Conservation (phyloP, 768 basidiomycete genomes). For the Russula vinacea region DNA sequence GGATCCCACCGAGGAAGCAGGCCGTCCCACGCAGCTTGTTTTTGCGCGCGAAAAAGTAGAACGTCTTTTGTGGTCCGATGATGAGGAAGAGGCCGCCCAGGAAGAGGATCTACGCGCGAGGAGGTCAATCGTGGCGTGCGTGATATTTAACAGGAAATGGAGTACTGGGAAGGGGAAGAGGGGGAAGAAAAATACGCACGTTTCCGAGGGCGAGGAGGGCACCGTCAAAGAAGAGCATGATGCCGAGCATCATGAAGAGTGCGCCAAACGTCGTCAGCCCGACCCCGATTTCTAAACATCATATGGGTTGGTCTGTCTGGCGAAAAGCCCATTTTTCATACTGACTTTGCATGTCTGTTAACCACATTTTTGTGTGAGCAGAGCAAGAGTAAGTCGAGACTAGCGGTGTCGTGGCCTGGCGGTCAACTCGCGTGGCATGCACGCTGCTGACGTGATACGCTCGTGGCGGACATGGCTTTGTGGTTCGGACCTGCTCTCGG, state of each 20-base stretch:
- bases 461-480: no score
- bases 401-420: not conserved
- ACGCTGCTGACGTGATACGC: not conserved
- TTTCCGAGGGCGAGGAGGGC: conserved; percentile 96
- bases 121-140: not conserved
- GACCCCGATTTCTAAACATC: conserved; percentile 81
- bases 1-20: conserved; percentile 86
- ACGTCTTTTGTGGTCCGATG: conserved; percentile 95
- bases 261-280: conserved; percentile 94
- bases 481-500: no score
- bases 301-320: not conserved
- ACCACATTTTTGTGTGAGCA: conserved; percentile 46
- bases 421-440: not conserved
- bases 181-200: conserved; percentile 45
- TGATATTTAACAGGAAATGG: not conserved
- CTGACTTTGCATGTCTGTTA: conserved; percentile 64
- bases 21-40: conserved; percentile 89
- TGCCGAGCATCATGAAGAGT: conserved; percentile 93
- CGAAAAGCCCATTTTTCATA: conserved; percentile 6
- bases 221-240: conserved; percentile 95
- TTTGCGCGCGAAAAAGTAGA: conserved; percentile 95
- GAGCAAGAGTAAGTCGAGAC: not conserved
- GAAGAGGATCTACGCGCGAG: conserved; percentile 77
- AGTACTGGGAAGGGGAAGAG: not conserved
- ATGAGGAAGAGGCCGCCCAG: conserved; percentile 91